Conservation (phyloP, 2,329 filamentous ascomycete species). For the Colletotrichum tofieldiae region DNA sequence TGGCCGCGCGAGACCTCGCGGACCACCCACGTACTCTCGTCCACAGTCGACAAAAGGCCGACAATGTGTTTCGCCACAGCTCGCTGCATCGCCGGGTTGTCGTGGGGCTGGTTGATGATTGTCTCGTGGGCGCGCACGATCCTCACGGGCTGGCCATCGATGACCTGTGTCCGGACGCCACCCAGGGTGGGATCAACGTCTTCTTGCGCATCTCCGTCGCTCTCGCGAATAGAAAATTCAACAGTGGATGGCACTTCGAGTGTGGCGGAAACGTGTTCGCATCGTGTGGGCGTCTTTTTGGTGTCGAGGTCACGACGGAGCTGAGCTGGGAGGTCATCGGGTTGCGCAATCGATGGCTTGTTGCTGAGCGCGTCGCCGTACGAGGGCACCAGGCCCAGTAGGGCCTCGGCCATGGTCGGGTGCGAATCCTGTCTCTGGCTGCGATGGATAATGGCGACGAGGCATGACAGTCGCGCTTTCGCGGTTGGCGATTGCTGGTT, state of each 20-base stretch:
- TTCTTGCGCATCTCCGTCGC: conserved; percentile 55
- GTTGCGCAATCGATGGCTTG: conserved; percentile 52
- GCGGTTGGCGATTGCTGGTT: conserved; percentile 40
- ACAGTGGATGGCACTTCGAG: conserved; percentile 64
- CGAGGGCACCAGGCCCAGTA: conserved; percentile 45
- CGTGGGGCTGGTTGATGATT: conserved; percentile 64
- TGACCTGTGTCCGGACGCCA: conserved; percentile 46
- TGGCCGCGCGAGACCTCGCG: conserved; percentile 60
- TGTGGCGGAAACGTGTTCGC: conserved; percentile 64
- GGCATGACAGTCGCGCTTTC: conserved; percentile 11
- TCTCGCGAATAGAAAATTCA: conserved; percentile 58
- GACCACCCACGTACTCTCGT: conserved; percentile 66
- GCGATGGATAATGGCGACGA: conserved; percentile 17
- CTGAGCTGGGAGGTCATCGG: conserved; percentile 64
- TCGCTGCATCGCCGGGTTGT: conserved; percentile 65
- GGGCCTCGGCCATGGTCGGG: conserved; percentile 47
- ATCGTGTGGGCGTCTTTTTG: conserved; percentile 64
- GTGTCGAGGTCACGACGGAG: conserved; percentile 58
- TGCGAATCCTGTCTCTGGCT: background rate
- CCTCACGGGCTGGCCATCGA: conserved; percentile 51
- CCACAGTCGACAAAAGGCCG: conserved; percentile 58
- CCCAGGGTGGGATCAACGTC: conserved; percentile 55
- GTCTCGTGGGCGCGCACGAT: conserved; percentile 62
- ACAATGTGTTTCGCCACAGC: conserved; percentile 66
- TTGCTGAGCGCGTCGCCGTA: conserved; percentile 49